Percentiles rank a stretch among this genome's conserved stretches.
These are phyloP conservation scores for Phytophthora litchii DNA, from an alignment of 352 stramenopile species.

Conservation along the genomic window DNA sequence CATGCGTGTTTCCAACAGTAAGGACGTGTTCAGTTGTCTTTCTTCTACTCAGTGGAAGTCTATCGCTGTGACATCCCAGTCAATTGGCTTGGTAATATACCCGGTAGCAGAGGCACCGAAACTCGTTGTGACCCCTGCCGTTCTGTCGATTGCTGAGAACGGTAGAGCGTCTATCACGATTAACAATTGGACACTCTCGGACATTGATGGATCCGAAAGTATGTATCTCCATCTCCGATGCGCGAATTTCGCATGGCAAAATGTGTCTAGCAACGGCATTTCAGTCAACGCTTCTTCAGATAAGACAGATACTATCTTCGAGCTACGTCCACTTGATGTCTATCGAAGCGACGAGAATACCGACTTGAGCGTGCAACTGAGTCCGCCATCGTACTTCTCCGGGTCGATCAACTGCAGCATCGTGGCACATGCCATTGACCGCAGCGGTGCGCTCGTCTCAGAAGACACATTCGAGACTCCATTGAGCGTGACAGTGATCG, in stretches of 20 bases:
- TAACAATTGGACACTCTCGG: slow-evolving; percentile 19
- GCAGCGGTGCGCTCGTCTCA: slow-evolving; percentile 18
- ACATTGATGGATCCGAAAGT: slow-evolving; percentile 29
- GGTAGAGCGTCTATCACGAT: neutral
- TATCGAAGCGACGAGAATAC: slow-evolving; percentile 3
- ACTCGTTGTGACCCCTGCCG: neutral
- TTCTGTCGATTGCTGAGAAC: slow-evolving; percentile 13
- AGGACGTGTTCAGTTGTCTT: slow-evolving; percentile 11
- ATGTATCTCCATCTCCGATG: slow-evolving; percentile 24
- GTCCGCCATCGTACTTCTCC: slow-evolving; percentile 34
- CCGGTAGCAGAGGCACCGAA: slow-evolving; percentile 18
- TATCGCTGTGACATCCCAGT: slow-evolving; percentile 8
- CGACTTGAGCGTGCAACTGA: slow-evolving; percentile 28
- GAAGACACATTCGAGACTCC: slow-evolving; percentile 17
- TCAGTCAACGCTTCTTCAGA: slow-evolving; percentile 1
- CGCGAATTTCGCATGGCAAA: neutral
- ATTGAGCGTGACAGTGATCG: slow-evolving; percentile 23
- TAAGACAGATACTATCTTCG: neutral
- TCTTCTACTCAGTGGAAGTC: slow-evolving; percentile 18
- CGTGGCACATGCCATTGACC: slow-evolving; percentile 22
- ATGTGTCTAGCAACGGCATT: slow-evolving; percentile 13
- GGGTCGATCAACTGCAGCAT: slow-evolving; percentile 36
- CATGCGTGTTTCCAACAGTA: slow-evolving; percentile 2
- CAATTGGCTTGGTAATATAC: slow-evolving; percentile 11
- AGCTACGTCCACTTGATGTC: slow-evolving; percentile 6